Evolutionary conservation across 163 green algal genomes (phyloP), one percentile per base, ranked within the genome.

Genomic region (Volvox carteri): DNA sequence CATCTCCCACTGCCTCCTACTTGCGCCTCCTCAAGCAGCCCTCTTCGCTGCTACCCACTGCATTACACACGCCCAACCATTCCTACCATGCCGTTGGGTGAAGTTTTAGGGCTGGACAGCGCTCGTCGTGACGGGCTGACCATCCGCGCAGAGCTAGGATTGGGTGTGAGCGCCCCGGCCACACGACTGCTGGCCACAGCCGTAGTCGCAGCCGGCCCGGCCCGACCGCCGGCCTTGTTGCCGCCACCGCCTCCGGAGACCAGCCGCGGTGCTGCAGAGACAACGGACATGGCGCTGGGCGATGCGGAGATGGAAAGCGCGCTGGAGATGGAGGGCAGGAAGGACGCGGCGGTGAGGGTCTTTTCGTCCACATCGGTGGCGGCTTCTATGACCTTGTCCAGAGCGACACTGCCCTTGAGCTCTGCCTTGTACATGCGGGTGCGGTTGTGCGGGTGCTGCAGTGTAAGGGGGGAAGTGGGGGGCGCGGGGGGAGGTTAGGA

Each of bases 351-450:
- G 2, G 78, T 76, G 33, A 60, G 72, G 4, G 83, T 78, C 68
- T 91, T 74, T 30, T 91, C 86, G 75, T 91, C 86, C 78, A 87
- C 86, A 30, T 91, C 86, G 5, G 39, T 85, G 23, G 86, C 68
- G 6, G 70, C 70, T 68, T 89, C 84, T 12, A 89, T 89, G 7
- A 89, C 86, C 33, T 85, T 79, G 50, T 93, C 93, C 35, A 95
- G 70, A 28, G 90, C 91, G 9, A 87, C 85, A 2, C 84, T 89
- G 60, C 93, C 93, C 50, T 79, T 73, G 46, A 97, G 95, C 90
- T 97, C 95, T 2, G 94, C 94, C 74, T 95, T 94, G 90, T 96
- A 97, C 79, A 97, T 41, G 9, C 89, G 77, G 0, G 94, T 96
- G 65, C 95, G 93, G 92, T 96, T 97, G 50, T 92, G 72, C 21